Evolutionary conservation across 2,329 filamentous ascomycete species (phyloP), one percentile per base, ranked within the genome.

Genomic region (Pyrenophora graminea): DNA sequence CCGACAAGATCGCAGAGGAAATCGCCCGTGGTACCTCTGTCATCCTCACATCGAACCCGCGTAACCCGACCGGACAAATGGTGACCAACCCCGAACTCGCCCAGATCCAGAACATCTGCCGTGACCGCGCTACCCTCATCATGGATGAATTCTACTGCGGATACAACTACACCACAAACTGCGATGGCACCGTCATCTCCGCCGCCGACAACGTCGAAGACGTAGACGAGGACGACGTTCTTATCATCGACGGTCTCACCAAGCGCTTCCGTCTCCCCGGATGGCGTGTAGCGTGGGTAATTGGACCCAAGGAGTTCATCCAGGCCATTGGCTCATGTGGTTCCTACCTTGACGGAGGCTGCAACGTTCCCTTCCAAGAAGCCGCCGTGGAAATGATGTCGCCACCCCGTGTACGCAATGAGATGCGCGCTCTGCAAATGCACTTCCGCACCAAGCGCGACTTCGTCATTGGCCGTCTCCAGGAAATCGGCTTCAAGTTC

Each of bases 231-330:
- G 73, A 76, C 75, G 90, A 96, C 67, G 92, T 97, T 2, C 83
- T 97, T 59, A 90, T 97, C 73, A 93, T 97, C 60, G 93, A 97
- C 70, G 93, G 93, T 42, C 82, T 97, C 21, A 97, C 93, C 64
- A 97, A 97, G 83, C 89, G 93, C 56, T 97, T 97, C 83, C 87
- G 93, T 62, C 85, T 97, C 27, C 93, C 93, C 1, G 93, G 93
- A 55, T 97, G 93, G 91, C 89, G 93, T 71, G 92, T 97, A 37
- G 92, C 93, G 6, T 97, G 93, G 93, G 91, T 97, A 62, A 74
- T 97, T 48, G 93, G 93, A 1, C 93, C 93, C 60, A 97, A 96
- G 80, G 92, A 96, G 67, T 97, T 96, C 76, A 91, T 97, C 77
- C 87, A 90, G 74, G 92, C 93, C 25, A 92, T 97, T 60, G 90